Base-by-base conservation (phyloP, 106 monocot species). In the Allium cepa region DNA sequence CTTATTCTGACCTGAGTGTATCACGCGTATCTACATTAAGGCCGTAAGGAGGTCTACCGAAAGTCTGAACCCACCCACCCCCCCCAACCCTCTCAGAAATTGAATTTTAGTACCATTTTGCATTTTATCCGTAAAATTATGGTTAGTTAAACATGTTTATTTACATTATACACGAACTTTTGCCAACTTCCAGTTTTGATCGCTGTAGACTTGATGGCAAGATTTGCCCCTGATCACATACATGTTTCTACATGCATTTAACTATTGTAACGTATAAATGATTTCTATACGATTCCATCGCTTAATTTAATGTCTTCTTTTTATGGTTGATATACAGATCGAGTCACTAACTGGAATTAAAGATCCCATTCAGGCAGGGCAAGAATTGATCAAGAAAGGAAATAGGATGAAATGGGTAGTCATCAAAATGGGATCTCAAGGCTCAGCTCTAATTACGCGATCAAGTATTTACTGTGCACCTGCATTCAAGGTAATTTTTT, bases 371-470 rank as follows among this genome's bases (percentile, higher is more conserved):
- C 51, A 58, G 56, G 91, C 94, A 56, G 94, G 88, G 26, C 70
- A 79, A 47, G 79, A 85, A 5, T 75, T 95, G 74, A 75, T 91
- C 9, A 77, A 46, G 47, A 81, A 68, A 69, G 84, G 94, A 13
- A 47, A 61, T 1, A 77, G 81, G 12, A 73, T 83, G 36, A 88
- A 88, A 75, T 91, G 87, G 91, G 91, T 95, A 10, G 49, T 95
- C 10, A 77, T 95, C 48, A 95, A 95, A 76, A 81, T 95, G 91
- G 91, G 94, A 47, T 80, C 85, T 6, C 83, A 78, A 62, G 94
- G 94, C 69, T 95, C 94, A 7, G 65, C 90, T 70, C 69, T 91
- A 55, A 77, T 95, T 1, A 78, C 80, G 22, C 65, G 81, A 26
- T 83, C 85, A 11, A 60, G 47, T 59, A 78, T 95, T 61, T 79